Percentiles rank a stretch among this genome's conserved stretches.
phyloP scores from a whole-genome alignment of 192 early-diverging fungal genomes.

The Linderina pennispora region DNA sequence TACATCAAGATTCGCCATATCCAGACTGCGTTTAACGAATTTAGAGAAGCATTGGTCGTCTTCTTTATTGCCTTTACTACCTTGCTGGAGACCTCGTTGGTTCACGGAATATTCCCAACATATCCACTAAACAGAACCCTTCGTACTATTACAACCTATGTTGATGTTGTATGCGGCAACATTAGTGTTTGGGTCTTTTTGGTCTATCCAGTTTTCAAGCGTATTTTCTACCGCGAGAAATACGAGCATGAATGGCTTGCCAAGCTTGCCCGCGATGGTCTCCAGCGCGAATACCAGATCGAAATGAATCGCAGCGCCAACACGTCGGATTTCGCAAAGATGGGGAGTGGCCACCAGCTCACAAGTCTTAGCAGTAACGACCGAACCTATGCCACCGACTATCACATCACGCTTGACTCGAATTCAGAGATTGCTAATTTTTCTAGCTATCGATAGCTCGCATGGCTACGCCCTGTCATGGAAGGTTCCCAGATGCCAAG shows the following conservation, averaged over 20 bases:
- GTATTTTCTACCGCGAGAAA: conserved; percentile 5
- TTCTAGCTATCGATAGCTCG: too few species aligned
- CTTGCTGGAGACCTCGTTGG: conserved; percentile 12
- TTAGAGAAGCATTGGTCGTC: conserved; percentile 11
- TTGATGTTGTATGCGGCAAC: conserved; percentile 7
- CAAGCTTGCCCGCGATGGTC: conserved; percentile 4
- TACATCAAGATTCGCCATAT: conserved; percentile 15
- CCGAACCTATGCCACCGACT: too few species aligned
- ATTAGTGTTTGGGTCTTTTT: conserved; percentile 10
- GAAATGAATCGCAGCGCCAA: too few species aligned
- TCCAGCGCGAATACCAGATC: conserved; percentile 8
- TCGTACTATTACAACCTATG: conserved; percentile 10
- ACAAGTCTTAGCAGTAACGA: too few species aligned
- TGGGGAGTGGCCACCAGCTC: too few species aligned
- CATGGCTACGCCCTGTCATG: too few species aligned
- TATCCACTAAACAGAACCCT: background rate
- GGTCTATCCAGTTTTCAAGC: conserved; percentile 8
- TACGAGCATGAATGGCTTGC: conserved; percentile 19
- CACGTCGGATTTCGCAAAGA: too few species aligned
- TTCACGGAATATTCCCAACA: conserved; percentile 4
- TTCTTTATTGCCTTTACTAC: conserved; percentile 7
- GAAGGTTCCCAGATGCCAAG: too few species aligned
- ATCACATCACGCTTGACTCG: too few species aligned
- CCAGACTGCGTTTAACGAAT: conserved; percentile 19
- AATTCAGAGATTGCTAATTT: too few species aligned